These are phyloP conservation scores for Leishmania gerbilli DNA, from an alignment of 208 protist genomes.

Conservation along the genomic window DNA sequence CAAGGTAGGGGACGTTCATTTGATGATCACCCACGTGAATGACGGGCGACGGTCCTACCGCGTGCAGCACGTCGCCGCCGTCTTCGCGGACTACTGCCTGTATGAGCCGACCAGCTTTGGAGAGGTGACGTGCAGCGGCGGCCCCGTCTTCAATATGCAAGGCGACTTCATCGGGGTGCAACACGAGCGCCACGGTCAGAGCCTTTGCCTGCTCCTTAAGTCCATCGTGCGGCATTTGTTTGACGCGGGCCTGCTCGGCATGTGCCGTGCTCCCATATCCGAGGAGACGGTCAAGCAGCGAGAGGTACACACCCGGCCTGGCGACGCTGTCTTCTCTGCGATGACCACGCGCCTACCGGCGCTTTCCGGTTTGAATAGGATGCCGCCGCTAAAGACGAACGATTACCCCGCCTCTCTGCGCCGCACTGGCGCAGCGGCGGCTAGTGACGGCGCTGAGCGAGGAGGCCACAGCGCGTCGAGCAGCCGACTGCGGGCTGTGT, in stretches of 20 bases:
- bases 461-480: background rate
- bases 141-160: conserved; percentile 72
- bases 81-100: conserved; percentile 68
- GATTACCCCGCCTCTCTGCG: background rate
- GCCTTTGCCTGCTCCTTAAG: conserved; percentile 60
- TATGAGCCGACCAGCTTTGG: conserved; percentile 52
- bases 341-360: background rate
- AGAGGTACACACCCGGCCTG: conserved; percentile 2
- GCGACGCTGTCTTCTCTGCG: background rate
- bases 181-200: conserved; percentile 57
- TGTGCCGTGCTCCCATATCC: conserved; percentile 74
- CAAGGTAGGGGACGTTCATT: conserved; percentile 62
- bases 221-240: conserved; percentile 84
- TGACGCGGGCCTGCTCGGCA: conserved; percentile 57
- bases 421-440: background rate
- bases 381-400: background rate
- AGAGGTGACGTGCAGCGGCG: conserved; percentile 68
- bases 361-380: background rate
- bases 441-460: background rate
- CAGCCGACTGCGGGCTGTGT: background rate
- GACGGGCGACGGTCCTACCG: conserved; percentile 54
- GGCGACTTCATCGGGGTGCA: conserved; percentile 90
- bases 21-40: conserved; percentile 80
- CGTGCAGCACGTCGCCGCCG: conserved; percentile 54
- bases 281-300: conserved; percentile 29